phyloP scores from a whole-genome alignment of 2,329 filamentous ascomycete species.

The Fusarium sp. region DNA sequence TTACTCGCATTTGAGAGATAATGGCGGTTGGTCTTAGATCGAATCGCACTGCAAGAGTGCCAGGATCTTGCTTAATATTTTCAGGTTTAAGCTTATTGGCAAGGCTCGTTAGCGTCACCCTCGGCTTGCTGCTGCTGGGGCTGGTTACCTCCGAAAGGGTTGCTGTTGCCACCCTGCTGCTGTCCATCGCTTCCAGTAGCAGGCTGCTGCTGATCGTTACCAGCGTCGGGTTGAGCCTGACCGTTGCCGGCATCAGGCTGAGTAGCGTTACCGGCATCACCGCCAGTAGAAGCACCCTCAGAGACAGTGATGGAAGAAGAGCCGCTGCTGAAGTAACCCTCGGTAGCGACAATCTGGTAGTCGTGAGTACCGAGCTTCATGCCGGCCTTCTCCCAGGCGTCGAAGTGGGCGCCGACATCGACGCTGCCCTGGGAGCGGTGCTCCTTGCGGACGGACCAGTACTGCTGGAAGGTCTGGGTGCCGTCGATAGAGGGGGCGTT shows the following conservation, averaged over 20 bases:
- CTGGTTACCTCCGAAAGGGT: constrained; percentile 17
- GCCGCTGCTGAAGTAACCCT: constrained; percentile 66
- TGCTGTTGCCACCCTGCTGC: constrained; percentile 18
- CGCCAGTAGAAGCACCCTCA: constrained; percentile 1
- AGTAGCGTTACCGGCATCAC: too few relatives aligned
- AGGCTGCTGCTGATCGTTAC: not conserved
- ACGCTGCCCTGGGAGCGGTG: constrained; percentile 66
- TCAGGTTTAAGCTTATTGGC: constrained; percentile 18
- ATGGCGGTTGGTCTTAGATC: constrained; percentile 31
- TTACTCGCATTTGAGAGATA: constrained; percentile 43
- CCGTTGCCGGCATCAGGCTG: too few relatives aligned
- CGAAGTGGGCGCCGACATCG: constrained; percentile 64
- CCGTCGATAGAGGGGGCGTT: constrained; percentile 64
- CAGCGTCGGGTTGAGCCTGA: not conserved
- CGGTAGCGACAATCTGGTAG: constrained; percentile 68
- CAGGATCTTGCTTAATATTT: not conserved
- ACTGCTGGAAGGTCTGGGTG: constrained; percentile 66
- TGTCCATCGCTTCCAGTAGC: not conserved
- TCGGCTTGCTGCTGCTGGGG: constrained; percentile 17
- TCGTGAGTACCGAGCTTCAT: constrained; percentile 63
- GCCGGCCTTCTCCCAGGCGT: constrained; percentile 65
- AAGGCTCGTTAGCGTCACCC: constrained; percentile 17
- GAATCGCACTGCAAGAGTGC: constrained; percentile 33
- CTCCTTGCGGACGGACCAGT: constrained; percentile 63
- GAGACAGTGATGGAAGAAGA: constrained; percentile 61